Evolutionary conservation across 257 asterid species (phyloP).

Genomic region (Verbascum thapsus): DNA sequence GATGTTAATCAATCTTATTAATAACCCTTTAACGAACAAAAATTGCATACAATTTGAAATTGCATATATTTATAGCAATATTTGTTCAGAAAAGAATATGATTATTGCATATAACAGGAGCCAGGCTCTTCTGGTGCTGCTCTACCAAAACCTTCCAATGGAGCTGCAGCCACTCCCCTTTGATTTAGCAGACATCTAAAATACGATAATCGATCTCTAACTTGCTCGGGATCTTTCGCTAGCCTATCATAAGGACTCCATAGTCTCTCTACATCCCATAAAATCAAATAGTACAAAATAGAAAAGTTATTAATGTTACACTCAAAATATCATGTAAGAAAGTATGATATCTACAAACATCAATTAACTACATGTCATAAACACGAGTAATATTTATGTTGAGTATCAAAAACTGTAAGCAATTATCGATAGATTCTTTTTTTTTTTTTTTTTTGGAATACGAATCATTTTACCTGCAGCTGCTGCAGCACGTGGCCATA

Average conservation of each 20-base stretch:
- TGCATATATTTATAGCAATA: neutral
- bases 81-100: neutral
- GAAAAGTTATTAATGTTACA: neutral
- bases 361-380: too few species aligned
- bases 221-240: conserved; percentile 61
- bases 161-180: conserved; percentile 92
- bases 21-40: conserved; percentile 7
- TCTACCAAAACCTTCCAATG: conserved; percentile 64
- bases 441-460: neutral
- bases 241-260: conserved; percentile 68
- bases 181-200: conserved; percentile 87
- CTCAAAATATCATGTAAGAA: neutral
- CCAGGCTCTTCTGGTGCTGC: conserved; percentile 69
- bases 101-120: conserved; percentile 69
- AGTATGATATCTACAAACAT: neutral
- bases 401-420: neutral
- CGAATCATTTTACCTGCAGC: conserved; percentile 71
- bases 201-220: conserved; percentile 51
- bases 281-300: neutral
- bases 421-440: neutral
- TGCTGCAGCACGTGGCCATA: conserved; percentile 99
- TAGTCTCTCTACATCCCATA: conserved; percentile 60
- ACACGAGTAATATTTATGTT: neutral
- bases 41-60: neutral
- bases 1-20: neutral